Evolutionary conservation across 768 basidiomycete genomes (phyloP), one percentile per base, ranked within the genome.

Genomic region (Russula sp.): DNA sequence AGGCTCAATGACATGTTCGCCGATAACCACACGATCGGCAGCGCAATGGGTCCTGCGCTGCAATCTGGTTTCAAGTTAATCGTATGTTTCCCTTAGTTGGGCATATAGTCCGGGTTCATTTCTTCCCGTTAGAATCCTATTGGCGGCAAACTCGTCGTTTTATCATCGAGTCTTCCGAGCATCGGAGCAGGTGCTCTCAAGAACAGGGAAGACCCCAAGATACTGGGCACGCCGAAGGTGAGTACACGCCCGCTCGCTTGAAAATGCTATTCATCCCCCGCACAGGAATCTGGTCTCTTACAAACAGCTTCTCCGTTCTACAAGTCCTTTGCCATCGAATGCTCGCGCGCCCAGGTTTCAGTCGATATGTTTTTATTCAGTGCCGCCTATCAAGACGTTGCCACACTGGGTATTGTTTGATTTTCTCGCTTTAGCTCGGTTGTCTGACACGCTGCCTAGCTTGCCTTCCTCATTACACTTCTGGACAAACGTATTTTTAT

Each of bases 301-400:
- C 94, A 95, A 79, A 83, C 97, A n/a, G 94, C 91, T 0, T 89
- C 88, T 18, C 84, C 89, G 4, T 99, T 96, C 79, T 98, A 98
- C 81, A 99, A 99, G 80, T 93, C 91, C 0, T 98, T 98, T 68
- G 94, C 97, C 18, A 99, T 98, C 70, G 97, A 98, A 69, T 98
- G 96, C 73, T 98, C 96, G 13, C 86, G 95, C 62, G 87, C 91
- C 5, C 97, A 98, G 74, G 92, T 99, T 50, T 93, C 94, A 0
- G 96, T 98, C 62, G 96, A 98, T 73, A 98, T 99, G 96, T 98
- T 98, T 87, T 79, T 99, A 62, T 98, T 98, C 79, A 91, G 91
- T 68, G 81, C 93, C 8, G 79, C 81, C 20, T 99, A 98, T 72
- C 94, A 95, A 68, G 97, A 98, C 75, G 93, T 98, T 49, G 94